These are phyloP conservation scores for Saposhnikovia divaricata DNA, from an alignment of 129 eudicot genomes.

Conservation along the genomic window DNA sequence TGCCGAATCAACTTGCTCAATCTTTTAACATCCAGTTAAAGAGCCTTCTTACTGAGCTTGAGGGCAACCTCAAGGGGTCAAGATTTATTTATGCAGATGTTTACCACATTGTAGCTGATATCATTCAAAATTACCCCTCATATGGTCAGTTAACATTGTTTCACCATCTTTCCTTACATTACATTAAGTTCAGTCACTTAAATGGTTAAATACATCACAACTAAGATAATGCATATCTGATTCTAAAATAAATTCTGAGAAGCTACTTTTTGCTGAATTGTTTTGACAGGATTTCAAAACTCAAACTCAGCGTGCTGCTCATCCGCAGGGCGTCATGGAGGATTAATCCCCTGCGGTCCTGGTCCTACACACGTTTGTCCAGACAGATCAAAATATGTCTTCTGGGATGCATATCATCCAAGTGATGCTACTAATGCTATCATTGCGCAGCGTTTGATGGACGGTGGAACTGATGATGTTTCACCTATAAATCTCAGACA, in stretches of 20 bases:
- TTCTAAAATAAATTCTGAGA: not conserved
- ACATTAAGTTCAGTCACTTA: not conserved
- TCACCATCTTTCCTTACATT: not conserved
- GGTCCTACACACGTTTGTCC: slow-evolving; percentile 46
- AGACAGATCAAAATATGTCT: slow-evolving; percentile 72
- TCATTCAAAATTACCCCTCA: slow-evolving; percentile 41
- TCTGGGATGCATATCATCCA: slow-evolving; percentile 96
- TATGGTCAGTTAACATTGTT: slow-evolving; percentile 43
- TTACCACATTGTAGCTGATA: slow-evolving; percentile 41
- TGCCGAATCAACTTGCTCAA: slow-evolving; percentile 64
- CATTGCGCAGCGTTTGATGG: slow-evolving; percentile 53
- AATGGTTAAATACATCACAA: not conserved
- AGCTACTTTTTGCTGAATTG: not conserved
- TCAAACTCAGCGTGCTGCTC: slow-evolving; percentile 68
- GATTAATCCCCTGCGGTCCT: slow-evolving; percentile 76
- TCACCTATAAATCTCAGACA: slow-evolving; percentile 63
- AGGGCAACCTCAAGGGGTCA: slow-evolving; percentile 47
- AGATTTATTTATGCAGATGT: slow-evolving; percentile 67
- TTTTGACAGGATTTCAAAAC: slow-evolving; percentile 50
- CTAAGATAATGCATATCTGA: not conserved
- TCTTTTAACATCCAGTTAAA: slow-evolving; percentile 48
- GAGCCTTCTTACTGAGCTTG: slow-evolving; percentile 44
- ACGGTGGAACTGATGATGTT: slow-evolving; percentile 50
- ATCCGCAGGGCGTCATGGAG: slow-evolving; percentile 57
- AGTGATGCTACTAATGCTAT: slow-evolving; percentile 57